Evolutionary conservation across 116 monocot genomes (phyloP).

Genomic region (Zostera marina): DNA sequence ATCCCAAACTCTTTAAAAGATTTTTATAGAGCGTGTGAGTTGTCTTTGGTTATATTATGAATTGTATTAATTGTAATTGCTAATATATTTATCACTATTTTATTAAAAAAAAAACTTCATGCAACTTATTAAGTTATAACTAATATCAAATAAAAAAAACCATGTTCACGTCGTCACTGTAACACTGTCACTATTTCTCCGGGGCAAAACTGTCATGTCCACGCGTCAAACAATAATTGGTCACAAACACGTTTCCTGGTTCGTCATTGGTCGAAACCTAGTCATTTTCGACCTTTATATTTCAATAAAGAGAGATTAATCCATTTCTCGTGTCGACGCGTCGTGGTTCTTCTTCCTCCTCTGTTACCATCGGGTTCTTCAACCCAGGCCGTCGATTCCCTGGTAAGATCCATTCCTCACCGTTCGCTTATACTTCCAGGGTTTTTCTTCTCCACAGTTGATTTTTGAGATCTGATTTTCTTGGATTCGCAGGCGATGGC

Average conservation of each 20-base stretch:
- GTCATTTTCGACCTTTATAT: background rate
- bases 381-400: background rate
- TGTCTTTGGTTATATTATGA: too few relatives aligned
- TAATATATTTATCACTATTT: too few relatives aligned
- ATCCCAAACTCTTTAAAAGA: too few relatives aligned
- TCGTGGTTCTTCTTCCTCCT: background rate
- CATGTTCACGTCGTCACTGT: too few relatives aligned
- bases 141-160: too few relatives aligned
- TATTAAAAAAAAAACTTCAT: too few relatives aligned
- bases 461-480: background rate
- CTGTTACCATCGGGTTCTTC: background rate
- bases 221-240: conserved; percentile 1
- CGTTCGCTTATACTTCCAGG: background rate
- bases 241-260: conserved; percentile 1
- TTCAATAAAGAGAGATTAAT: background rate
- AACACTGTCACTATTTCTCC: too few relatives aligned
- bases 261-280: conserved; percentile 1
- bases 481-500: conserved; percentile 1
- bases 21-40: too few relatives aligned
- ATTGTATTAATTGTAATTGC: too few relatives aligned
- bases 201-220: too few relatives aligned
- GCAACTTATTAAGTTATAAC: background rate
- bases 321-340: conserved; percentile 1
- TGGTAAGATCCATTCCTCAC: background rate
- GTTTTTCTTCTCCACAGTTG: background rate